A percentile compares a stretch with the other conserved stretches of the same genome.
These are phyloP conservation scores for Cordyceps farinosa DNA, from an alignment of 2,329 filamentous ascomycete genomes.

Conservation along the genomic window DNA sequence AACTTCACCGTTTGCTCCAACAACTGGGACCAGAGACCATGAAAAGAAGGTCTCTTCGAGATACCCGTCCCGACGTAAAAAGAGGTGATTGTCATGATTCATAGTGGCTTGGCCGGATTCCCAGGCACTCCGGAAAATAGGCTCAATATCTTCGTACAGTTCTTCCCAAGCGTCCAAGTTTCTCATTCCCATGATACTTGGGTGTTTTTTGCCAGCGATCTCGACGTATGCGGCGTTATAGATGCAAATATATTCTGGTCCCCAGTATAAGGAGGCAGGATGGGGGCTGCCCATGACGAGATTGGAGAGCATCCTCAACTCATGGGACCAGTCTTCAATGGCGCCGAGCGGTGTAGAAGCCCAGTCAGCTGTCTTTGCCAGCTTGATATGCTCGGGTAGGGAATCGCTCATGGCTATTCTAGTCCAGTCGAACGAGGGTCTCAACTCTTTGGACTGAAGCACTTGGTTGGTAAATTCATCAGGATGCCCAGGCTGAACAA, in stretches of 20 bases:
- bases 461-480: slow-evolving; percentile 43
- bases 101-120: slow-evolving; percentile 73
- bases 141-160: slow-evolving; percentile 68
- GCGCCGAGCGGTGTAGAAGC: slow-evolving; percentile 68
- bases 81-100: slow-evolving; percentile 78
- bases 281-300: slow-evolving; percentile 76
- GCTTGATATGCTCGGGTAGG: slow-evolving; percentile 67
- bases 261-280: slow-evolving; percentile 77
- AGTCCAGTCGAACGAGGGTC: slow-evolving; percentile 76
- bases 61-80: slow-evolving; percentile 65
- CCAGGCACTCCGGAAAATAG: slow-evolving; percentile 64
- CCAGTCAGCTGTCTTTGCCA: slow-evolving; percentile 72
- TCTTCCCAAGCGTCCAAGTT: slow-evolving; percentile 69
- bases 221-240: slow-evolving; percentile 73
- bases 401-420: slow-evolving; percentile 60
- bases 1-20: slow-evolving; percentile 70
- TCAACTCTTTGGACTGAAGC: slow-evolving; percentile 33
- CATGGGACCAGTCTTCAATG: slow-evolving; percentile 68
- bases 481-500: slow-evolving; percentile 30
- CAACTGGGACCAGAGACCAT: slow-evolving; percentile 75
- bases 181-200: slow-evolving; percentile 66
- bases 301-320: slow-evolving; percentile 75
- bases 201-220: slow-evolving; percentile 74
- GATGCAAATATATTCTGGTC: slow-evolving; percentile 61
- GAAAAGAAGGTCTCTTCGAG: slow-evolving; percentile 80